Conservation (phyloP, 1,284 basidiomycete species). For the Heterobasidion occidentale region DNA sequence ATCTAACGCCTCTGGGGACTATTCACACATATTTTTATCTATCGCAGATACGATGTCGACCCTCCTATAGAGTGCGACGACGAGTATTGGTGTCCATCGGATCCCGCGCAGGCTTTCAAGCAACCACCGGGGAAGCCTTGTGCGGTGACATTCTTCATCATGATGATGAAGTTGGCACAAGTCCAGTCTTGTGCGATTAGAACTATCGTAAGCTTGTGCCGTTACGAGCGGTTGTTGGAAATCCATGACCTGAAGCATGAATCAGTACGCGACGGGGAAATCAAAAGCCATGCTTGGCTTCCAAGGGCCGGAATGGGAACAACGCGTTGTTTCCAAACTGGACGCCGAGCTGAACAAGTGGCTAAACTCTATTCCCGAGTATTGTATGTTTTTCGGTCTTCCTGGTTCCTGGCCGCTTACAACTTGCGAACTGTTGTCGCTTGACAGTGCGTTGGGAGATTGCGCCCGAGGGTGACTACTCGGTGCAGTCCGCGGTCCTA, state of each 20-base stretch:
- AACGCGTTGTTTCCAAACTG: slow-evolving; percentile 60
- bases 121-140: slow-evolving; percentile 64
- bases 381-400: slow-evolving; percentile 36
- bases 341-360: slow-evolving; percentile 68
- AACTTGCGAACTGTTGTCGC: background rate
- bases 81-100: slow-evolving; percentile 66
- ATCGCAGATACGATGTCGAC: slow-evolving; percentile 62
- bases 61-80: slow-evolving; percentile 79
- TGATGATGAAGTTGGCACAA: slow-evolving; percentile 61
- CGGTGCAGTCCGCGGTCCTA: slow-evolving; percentile 64
- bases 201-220: slow-evolving; percentile 47
- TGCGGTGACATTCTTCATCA: slow-evolving; percentile 54
- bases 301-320: slow-evolving; percentile 46
- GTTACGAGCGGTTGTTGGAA: background rate
- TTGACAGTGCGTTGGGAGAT: slow-evolving; percentile 71
- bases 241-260: background rate
- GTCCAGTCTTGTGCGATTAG: slow-evolving; percentile 66
- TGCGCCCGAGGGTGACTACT: slow-evolving; percentile 48
- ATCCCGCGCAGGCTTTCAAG: slow-evolving; percentile 40
- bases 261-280: slow-evolving; percentile 68
- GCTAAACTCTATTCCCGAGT: slow-evolving; percentile 61
- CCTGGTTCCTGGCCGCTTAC: background rate
- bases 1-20: background rate
- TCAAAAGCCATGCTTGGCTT: slow-evolving; percentile 42
- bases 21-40: background rate